A percentile compares a stretch with the other conserved stretches of the same genome.
phyloP scores from a whole-genome alignment of 2,329 filamentous ascomycete species.

The Fusarium sp. region DNA sequence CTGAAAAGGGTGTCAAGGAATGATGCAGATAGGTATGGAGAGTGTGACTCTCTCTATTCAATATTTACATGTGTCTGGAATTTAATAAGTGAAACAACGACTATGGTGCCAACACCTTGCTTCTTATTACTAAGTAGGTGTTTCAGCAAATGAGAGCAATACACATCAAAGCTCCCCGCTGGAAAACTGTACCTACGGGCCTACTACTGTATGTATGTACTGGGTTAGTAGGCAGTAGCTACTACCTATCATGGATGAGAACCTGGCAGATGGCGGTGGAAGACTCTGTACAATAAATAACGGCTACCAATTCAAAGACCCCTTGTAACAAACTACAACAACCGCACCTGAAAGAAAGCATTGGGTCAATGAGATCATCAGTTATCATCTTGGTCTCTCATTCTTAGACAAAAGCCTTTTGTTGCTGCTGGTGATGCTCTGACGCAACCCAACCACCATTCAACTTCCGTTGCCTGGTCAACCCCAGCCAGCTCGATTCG shows the following conservation, averaged over 20 bases:
- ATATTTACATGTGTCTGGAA: conserved; percentile 27
- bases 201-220: neutral
- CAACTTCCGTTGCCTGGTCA: conserved; percentile 44
- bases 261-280: conserved; percentile 26
- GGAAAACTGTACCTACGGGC: conserved; percentile 15
- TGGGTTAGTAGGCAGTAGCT: neutral
- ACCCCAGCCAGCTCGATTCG: conserved; percentile 36
- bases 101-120: neutral
- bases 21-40: conserved; percentile 38
- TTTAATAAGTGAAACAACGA: conserved; percentile 10
- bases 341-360: neutral
- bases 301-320: neutral
- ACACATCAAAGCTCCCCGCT: conserved; percentile 44
- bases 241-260: neutral
- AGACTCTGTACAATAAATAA: conserved; percentile 26
- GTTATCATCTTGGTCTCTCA: conserved; percentile 10
- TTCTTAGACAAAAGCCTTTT: conserved; percentile 20
- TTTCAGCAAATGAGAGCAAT: conserved; percentile 43
- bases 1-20: conserved; percentile 52
- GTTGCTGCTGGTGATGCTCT: conserved; percentile 42
- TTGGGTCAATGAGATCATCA: conserved; percentile 22
- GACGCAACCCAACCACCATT: conserved; percentile 32
- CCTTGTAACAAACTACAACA: neutral
- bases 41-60: neutral
- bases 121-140: conserved; percentile 12